A percentile compares a stretch with the other conserved stretches of the same genome.
These are phyloP conservation scores for Solanum ahanhuiri DNA, from an alignment of 257 asterid genomes.

Conservation along the genomic window DNA sequence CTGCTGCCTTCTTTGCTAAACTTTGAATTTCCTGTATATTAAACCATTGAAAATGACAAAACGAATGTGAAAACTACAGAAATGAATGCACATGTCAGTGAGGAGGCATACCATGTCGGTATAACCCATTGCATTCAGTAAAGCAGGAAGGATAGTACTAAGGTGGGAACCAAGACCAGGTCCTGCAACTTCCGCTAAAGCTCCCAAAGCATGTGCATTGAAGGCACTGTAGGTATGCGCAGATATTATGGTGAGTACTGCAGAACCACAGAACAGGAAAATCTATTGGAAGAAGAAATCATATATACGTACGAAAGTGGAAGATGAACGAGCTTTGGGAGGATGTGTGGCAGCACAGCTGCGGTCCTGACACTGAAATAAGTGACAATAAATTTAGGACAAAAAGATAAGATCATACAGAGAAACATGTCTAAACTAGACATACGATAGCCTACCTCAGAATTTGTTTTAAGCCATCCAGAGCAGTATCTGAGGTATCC, in stretches of 20 bases:
- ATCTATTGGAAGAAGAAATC: constrained; percentile 4
- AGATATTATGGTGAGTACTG: constrained; percentile 7
- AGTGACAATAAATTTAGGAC: constrained; percentile 4
- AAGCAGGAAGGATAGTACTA: constrained; percentile 79
- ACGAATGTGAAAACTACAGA: neutral
- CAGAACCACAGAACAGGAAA: neutral
- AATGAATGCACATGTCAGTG: neutral
- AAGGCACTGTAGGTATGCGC: constrained; percentile 52
- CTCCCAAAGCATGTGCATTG: constrained; percentile 99
- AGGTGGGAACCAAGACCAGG: constrained; percentile 91
- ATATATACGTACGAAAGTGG: constrained; percentile 72
- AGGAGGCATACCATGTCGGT: constrained; percentile 43
- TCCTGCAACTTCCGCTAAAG: constrained; percentile 97
- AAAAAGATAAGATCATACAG: neutral
- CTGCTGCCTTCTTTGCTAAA: constrained; percentile 85
- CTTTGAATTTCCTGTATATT: constrained; percentile 42
- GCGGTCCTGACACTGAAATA: constrained; percentile 80
- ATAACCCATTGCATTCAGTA: constrained; percentile 76
- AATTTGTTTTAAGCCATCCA: constrained; percentile 95
- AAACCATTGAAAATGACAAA: neutral
- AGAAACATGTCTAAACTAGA: neutral
- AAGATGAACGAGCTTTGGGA: constrained; percentile 91
- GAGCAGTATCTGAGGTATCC: constrained; percentile 86
- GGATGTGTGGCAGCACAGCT: constrained; percentile 98
- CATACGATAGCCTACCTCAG: constrained; percentile 42